Percentiles rank a stretch among this genome's conserved stretches.
These are phyloP conservation scores for Fusarium compactum DNA, from an alignment of 2,329 filamentous ascomycete species.

Conservation along the genomic window DNA sequence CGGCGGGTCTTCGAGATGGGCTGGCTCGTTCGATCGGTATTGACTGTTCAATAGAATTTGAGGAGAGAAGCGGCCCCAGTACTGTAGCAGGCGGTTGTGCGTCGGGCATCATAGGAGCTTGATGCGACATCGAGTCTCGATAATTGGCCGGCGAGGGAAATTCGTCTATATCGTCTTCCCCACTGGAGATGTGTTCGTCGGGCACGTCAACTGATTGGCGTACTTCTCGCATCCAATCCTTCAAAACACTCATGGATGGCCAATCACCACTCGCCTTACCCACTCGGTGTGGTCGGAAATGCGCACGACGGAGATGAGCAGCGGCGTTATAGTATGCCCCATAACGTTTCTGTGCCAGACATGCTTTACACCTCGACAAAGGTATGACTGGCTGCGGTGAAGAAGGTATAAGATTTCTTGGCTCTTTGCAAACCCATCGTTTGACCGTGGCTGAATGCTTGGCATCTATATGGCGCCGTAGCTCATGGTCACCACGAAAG, in stretches of 20 bases:
- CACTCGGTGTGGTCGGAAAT: conserved; percentile 67
- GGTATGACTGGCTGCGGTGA: conserved; percentile 63
- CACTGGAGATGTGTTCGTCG: conserved; percentile 60
- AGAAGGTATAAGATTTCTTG: conserved; percentile 53
- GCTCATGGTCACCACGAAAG: conserved; percentile 91
- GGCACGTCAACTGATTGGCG: conserved; percentile 63
- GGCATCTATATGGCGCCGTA: conserved; percentile 74
- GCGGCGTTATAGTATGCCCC: conserved; percentile 71
- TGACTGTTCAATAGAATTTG: conserved; percentile 42
- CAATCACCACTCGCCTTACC: conserved; percentile 70
- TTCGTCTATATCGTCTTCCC: conserved; percentile 64
- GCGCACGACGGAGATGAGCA: conserved; percentile 67
- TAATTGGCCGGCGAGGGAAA: conserved; percentile 45
- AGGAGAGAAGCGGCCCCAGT: conserved; percentile 29
- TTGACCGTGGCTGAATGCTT: conserved; percentile 68
- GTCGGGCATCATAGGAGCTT: conserved; percentile 32
- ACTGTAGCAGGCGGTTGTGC: conserved; percentile 20
- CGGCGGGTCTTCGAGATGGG: conserved; percentile 50
- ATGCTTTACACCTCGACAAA: conserved; percentile 68
- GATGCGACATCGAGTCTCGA: conserved; percentile 25
- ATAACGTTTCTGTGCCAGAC: conserved; percentile 67
- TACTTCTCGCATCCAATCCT: conserved; percentile 72
- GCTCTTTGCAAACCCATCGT: conserved; percentile 68
- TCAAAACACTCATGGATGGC: conserved; percentile 68
- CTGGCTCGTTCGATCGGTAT: conserved; percentile 47